A percentile compares a stretch with the other conserved stretches of the same genome.
These are phyloP conservation scores for Globisporangium splendens DNA, from an alignment of 352 stramenopile genomes.

Conservation along the genomic window DNA sequence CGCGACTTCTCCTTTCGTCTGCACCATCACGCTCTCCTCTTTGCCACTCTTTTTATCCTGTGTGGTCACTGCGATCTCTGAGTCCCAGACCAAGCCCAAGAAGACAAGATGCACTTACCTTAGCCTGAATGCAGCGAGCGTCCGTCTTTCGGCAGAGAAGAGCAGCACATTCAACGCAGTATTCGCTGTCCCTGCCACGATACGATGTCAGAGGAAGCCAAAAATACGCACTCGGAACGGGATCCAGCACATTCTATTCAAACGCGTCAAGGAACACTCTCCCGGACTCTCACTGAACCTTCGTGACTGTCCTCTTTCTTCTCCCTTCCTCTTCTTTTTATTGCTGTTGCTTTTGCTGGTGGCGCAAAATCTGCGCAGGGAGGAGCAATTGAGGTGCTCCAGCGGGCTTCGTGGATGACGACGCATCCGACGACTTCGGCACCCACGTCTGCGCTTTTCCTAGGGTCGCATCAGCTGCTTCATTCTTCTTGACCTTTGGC, in stretches of 20 bases:
- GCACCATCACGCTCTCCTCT: constrained; percentile 9
- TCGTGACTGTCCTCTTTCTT: not conserved
- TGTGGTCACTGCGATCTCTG: not conserved
- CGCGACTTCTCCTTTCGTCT: constrained; percentile 3
- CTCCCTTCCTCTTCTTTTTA: constrained; percentile 3
- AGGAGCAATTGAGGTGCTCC: constrained; percentile 29
- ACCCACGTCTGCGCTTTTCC: constrained; percentile 26
- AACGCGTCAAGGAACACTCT: not conserved
- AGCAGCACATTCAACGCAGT: too few species aligned
- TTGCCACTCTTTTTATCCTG: not conserved
- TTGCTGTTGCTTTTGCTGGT: constrained; percentile 31
- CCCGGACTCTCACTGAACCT: not conserved
- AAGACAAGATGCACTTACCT: too few species aligned
- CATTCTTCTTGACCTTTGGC: constrained; percentile 11
- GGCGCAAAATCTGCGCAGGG: constrained; percentile 46
- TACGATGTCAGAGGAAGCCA: too few species aligned
- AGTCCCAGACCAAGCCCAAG: too few species aligned
- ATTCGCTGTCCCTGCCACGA: too few species aligned
- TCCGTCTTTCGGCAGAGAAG: too few species aligned
- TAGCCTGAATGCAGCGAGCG: too few species aligned
- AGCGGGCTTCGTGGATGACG: constrained; percentile 11
- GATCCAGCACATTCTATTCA: too few species aligned
- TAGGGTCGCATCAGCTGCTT: constrained; percentile 2
- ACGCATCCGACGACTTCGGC: constrained; percentile 21
- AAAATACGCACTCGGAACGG: too few species aligned